A percentile compares a stretch with the other conserved stretches of the same genome.
Evolutionary conservation across 108 stramenopile species (phyloP).

Genomic region (Aurantiochytrium sp.): DNA sequence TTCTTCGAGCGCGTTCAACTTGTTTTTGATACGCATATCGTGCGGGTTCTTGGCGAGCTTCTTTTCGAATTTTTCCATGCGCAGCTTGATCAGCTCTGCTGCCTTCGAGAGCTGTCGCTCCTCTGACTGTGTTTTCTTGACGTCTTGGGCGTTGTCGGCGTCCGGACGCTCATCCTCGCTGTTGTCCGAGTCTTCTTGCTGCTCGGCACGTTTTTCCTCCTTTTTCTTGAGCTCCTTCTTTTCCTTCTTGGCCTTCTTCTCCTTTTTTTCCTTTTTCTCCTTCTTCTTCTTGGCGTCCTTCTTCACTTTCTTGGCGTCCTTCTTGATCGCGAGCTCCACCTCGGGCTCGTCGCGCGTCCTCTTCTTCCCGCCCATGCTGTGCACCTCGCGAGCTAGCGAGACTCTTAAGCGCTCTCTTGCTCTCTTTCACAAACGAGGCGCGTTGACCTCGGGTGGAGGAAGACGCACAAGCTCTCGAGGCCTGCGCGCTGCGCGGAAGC

Average conservation of each 20-base stretch:
- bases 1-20: not conserved
- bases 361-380: not conserved
- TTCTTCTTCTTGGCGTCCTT: not conserved
- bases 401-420: no score
- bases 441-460: not conserved
- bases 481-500: no score
- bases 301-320: not conserved
- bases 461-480: not conserved
- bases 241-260: not conserved
- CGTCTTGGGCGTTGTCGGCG: no score
- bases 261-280: not conserved
- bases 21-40: not conserved
- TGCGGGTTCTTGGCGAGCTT: not conserved
- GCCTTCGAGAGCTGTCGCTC: conserved; percentile 26
- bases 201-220: not conserved
- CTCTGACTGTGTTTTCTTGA: no score
- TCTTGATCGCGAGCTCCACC: not conserved
- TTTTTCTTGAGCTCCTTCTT: not conserved
- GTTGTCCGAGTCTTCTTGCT: no score
- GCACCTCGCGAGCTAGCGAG: no score
- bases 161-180: no score
- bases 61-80: not conserved
- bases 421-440: no score
- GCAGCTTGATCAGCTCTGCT: conserved; percentile 45
- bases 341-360: not conserved